A percentile compares a stretch with the other conserved stretches of the same genome.
phyloP scores from a whole-genome alignment of 1,284 basidiomycete genomes.

The Pyrrhoderma noxium region DNA sequence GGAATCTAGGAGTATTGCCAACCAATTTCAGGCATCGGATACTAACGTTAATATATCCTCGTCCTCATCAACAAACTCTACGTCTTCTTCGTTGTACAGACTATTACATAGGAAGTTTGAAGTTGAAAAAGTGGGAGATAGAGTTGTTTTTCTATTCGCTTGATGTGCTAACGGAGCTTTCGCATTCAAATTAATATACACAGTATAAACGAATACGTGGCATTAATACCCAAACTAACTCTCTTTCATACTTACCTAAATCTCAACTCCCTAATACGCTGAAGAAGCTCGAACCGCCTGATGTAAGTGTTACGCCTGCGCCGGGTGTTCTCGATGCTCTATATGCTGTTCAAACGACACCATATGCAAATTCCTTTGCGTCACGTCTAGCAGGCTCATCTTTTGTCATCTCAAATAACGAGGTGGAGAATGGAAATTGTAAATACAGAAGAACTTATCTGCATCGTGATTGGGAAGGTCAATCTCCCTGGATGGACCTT shows the following conservation, averaged over 20 bases:
- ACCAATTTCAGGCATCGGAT: conserved; percentile 17
- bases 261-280: conserved; percentile 1
- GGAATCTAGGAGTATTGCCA: conserved; percentile 30
- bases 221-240: background rate
- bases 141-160: background rate
- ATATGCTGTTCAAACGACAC: conserved; percentile 48
- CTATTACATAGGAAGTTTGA: conserved; percentile 43
- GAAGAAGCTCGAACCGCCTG: conserved; percentile 10
- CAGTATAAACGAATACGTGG: background rate
- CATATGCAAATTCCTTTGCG: conserved; percentile 54
- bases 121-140: conserved; percentile 16
- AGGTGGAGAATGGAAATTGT: conserved; percentile 19
- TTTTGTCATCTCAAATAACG: conserved; percentile 21
- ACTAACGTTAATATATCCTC: background rate
- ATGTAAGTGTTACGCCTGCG: conserved; percentile 20
- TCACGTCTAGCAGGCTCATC: conserved; percentile 46
- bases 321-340: conserved; percentile 34
- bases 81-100: conserved; percentile 27
- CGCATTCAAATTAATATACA: no score
- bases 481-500: conserved; percentile 63
- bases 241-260: conserved; percentile 23
- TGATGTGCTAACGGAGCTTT: background rate
- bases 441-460: conserved; percentile 25
- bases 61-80: background rate
- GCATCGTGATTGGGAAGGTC: conserved; percentile 63